Evolutionary conservation across 2,329 filamentous ascomycete genomes (phyloP).

Genomic region (Scorias spongiosa): DNA sequence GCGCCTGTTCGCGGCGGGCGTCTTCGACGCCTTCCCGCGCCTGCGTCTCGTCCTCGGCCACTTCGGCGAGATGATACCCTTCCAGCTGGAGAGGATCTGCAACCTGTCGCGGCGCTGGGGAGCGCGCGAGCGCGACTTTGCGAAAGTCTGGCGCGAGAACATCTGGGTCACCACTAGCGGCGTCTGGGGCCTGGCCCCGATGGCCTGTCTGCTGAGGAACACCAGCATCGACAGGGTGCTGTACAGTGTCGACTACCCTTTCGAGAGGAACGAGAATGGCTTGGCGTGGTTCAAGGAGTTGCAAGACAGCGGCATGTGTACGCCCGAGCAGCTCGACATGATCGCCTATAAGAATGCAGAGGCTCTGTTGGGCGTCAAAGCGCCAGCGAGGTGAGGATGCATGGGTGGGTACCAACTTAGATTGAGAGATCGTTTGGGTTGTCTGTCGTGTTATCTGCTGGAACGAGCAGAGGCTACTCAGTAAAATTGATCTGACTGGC

Average conservation of each 20-base stretch:
- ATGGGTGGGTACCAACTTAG: neutral
- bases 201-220: conserved; percentile 23
- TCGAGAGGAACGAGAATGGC: conserved; percentile 32
- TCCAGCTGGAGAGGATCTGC: conserved; percentile 33
- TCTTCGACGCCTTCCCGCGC: conserved; percentile 37
- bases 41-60: conserved; percentile 40
- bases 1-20: conserved; percentile 33
- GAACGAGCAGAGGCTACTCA: too few relatives aligned
- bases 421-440: neutral
- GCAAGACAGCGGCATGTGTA: conserved; percentile 31
- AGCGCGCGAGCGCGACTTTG: conserved; percentile 21
- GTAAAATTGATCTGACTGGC: too few relatives aligned
- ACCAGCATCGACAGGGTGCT: conserved; percentile 31
- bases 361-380: conserved; percentile 22
- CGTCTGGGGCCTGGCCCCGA: conserved; percentile 33
- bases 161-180: conserved; percentile 44
- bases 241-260: conserved; percentile 44
- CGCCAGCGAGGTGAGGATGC: neutral
- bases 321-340: conserved; percentile 28
- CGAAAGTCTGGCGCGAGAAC: conserved; percentile 28
- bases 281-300: conserved; percentile 33
- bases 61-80: conserved; percentile 41
- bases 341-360: conserved; percentile 36
- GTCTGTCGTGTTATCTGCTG: neutral
- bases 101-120: conserved; percentile 14